phyloP scores from a whole-genome alignment of 495 filamentous ascomycete genomes.

The Aspergillus biplanus region DNA sequence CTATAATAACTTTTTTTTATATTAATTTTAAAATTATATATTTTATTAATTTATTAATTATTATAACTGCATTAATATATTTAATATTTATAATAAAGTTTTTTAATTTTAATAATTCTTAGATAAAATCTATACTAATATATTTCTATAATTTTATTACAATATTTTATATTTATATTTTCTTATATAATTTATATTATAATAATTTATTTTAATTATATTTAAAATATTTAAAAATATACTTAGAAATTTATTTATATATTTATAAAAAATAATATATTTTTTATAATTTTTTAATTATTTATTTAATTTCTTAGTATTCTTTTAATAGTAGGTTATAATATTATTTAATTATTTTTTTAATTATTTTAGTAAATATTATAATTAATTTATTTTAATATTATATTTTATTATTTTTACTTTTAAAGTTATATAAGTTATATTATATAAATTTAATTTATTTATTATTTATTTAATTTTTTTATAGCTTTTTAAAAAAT shows the following conservation, averaged over 20 bases:
- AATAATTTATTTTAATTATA: conserved; percentile 6
- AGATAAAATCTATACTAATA: conserved; percentile 7
- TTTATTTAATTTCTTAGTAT: neutral
- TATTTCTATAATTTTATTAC: neutral
- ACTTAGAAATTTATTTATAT: neutral
- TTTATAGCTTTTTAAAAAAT: neutral
- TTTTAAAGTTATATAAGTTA: conserved; percentile 3
- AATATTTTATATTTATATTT: neutral
- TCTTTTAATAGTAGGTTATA: neutral
- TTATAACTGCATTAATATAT: neutral
- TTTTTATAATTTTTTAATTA: conserved; percentile 4
- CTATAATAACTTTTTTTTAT: neutral
- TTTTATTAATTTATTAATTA: neutral
- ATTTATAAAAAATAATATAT: neutral
- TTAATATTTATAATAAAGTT: conserved; percentile 11
- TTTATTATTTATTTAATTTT: neutral
- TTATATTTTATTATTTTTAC: conserved; percentile 9
- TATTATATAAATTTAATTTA: conserved; percentile 4
- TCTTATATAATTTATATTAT: conserved; percentile 3
- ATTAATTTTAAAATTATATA: conserved; percentile 7
- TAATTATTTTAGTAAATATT: neutral
- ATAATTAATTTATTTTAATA: conserved; percentile 4
- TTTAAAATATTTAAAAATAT: conserved; percentile 2
- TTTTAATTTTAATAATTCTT: conserved; percentile 1
- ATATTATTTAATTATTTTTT: neutral